phyloP scores from a whole-genome alignment of 768 basidiomycete genomes.

The Amanita phalloides region DNA sequence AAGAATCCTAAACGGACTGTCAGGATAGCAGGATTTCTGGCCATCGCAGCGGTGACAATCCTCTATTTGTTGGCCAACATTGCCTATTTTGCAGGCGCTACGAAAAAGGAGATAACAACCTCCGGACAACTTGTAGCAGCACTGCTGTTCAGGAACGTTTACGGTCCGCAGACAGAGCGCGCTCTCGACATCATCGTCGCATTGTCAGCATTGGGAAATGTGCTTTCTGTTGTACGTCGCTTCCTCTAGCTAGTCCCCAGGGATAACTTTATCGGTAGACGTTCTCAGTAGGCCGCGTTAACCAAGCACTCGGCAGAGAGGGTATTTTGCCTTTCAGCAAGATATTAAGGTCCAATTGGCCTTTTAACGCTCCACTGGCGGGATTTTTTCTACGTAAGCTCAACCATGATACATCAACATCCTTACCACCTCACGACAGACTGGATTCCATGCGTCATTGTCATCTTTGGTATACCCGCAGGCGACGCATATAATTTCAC shows the following conservation, averaged over 20 bases:
- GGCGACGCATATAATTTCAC: neutral
- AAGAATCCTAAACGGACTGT: slow-evolving; percentile 52
- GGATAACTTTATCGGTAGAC: neutral
- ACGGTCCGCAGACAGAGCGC: slow-evolving; percentile 40
- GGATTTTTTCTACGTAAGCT: slow-evolving; percentile 30
- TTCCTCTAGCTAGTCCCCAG: neutral
- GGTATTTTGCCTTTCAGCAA: too few species aligned
- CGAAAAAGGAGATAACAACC: slow-evolving; percentile 48
- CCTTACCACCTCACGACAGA: slow-evolving; percentile 28
- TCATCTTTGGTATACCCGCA: slow-evolving; percentile 17
- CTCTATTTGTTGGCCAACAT: slow-evolving; percentile 54
- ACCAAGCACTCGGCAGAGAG: slow-evolving; percentile 35
- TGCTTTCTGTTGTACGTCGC: slow-evolving; percentile 24
- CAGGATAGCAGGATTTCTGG: slow-evolving; percentile 52
- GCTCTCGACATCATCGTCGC: slow-evolving; percentile 25
- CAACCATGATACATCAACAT: slow-evolving; percentile 20
- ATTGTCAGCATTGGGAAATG: slow-evolving; percentile 47
- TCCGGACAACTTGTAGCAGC: slow-evolving; percentile 41
- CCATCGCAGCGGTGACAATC: slow-evolving; percentile 39
- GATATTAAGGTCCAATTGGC: slow-evolving; percentile 11
- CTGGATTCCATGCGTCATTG: slow-evolving; percentile 59
- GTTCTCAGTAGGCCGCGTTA: slow-evolving; percentile 29
- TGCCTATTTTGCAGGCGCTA: slow-evolving; percentile 43
- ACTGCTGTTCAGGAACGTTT: slow-evolving; percentile 57
- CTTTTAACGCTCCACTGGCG: slow-evolving; percentile 48